These are phyloP conservation scores for Mrakiaceae sp. DNA, from an alignment of 1,284 basidiomycete species.

Conservation along the genomic window DNA sequence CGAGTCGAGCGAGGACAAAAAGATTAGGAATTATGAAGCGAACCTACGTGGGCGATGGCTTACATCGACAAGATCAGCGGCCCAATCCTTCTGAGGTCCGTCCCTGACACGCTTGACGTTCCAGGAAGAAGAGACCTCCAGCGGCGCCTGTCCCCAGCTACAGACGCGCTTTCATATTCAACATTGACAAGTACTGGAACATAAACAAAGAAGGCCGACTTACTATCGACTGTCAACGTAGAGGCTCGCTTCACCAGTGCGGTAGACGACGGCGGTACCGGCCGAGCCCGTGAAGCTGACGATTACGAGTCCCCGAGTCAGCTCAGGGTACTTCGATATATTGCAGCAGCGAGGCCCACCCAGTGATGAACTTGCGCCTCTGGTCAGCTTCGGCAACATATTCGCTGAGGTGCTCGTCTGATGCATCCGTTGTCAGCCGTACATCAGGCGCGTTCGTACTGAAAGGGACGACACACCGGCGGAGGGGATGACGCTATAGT, in stretches of 20 bases:
- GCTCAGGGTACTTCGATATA: not conserved
- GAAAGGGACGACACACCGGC: slow-evolving; percentile 2
- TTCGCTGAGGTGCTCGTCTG: slow-evolving; percentile 15
- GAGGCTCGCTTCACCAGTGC: not conserved
- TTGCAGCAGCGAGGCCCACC: not conserved
- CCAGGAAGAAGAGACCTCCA: slow-evolving; percentile 9
- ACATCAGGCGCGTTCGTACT: no score
- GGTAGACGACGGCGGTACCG: slow-evolving; percentile 5
- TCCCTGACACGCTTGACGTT: slow-evolving; percentile 14
- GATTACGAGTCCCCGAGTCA: not conserved
- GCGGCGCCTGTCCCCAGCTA: slow-evolving; percentile 12
- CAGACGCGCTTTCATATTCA: not conserved
- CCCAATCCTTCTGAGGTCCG: slow-evolving; percentile 7
- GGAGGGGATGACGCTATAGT: not conserved
- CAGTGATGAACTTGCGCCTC: slow-evolving; percentile 13
- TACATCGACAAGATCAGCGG: slow-evolving; percentile 8
- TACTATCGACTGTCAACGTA: slow-evolving; percentile 16
- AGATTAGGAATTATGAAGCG: no score
- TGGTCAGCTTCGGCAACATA: slow-evolving; percentile 4
- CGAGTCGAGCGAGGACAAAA: not conserved
- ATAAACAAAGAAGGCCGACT: not conserved
- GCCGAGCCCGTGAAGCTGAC: slow-evolving; percentile 13
- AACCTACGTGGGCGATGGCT: not conserved
- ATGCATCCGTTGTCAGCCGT: not conserved
- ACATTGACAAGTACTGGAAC: not conserved